These are phyloP conservation scores for Yarrowia galli DNA, from an alignment of 1,139 yeast species.

Conservation along the genomic window DNA sequence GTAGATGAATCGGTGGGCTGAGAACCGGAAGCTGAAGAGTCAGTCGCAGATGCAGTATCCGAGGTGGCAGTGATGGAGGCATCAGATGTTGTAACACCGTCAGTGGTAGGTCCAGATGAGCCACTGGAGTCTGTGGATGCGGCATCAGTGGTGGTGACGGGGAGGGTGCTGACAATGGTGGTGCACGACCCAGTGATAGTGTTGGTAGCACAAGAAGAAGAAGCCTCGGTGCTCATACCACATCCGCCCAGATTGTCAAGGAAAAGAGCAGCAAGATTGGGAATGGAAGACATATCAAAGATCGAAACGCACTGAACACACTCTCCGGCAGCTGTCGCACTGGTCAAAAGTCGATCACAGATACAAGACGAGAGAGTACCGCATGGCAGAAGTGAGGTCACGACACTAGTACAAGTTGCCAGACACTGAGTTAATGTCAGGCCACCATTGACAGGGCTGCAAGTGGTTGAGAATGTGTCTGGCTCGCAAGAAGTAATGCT, in stretches of 20 bases:
- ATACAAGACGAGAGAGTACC: background rate
- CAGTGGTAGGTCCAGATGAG: slow-evolving; percentile 23
- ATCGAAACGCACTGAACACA: slow-evolving; percentile 9
- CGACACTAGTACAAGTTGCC: slow-evolving; percentile 4
- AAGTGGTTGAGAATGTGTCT: background rate
- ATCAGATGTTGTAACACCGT: background rate
- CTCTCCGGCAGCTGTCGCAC: background rate
- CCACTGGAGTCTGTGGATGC: no score
- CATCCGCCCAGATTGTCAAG: background rate
- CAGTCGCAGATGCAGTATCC: no score
- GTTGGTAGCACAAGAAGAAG: background rate
- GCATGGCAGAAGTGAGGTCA: background rate
- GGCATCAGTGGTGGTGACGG: background rate
- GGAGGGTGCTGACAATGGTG: slow-evolving; percentile 7
- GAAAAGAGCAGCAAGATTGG: background rate
- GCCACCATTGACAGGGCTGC: background rate
- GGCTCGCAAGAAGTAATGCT: background rate
- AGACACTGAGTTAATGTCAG: slow-evolving; percentile 26
- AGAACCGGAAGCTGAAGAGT: no score
- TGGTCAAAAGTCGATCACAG: background rate
- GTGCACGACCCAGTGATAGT: slow-evolving; percentile 9
- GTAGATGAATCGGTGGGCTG: no score
- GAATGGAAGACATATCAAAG: background rate
- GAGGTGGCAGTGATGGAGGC: background rate
- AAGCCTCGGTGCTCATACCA: background rate